Evolutionary conservation across 768 basidiomycete genomes (phyloP).

Genomic region (Strobilomyces dryophilus): DNA sequence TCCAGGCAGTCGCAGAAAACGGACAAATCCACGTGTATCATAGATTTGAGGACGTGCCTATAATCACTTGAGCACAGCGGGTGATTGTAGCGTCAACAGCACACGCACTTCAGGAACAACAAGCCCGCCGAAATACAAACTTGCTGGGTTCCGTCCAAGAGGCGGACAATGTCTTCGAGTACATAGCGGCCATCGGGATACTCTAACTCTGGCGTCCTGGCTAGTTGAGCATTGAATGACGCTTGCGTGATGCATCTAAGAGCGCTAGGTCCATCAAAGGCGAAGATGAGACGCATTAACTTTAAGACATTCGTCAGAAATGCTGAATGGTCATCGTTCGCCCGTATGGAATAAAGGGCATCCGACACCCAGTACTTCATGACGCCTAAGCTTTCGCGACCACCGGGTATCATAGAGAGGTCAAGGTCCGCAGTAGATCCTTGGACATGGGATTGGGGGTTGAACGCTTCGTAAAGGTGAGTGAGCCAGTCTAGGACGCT

Average conservation of each 20-base stretch:
- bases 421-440: constrained; percentile 41
- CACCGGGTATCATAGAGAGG: constrained; percentile 36
- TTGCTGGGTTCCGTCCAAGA: constrained; percentile 24
- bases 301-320: constrained; percentile 38
- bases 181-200: constrained; percentile 21
- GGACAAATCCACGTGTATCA: constrained; percentile 42
- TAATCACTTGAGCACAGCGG: constrained; percentile 21
- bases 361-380: constrained; percentile 45
- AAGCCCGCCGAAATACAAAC: constrained; percentile 35
- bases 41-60: constrained; percentile 43
- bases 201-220: constrained; percentile 3
- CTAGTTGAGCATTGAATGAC: constrained; percentile 17
- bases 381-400: constrained; percentile 31
- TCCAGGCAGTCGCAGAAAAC: constrained; percentile 53
- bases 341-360: constrained; percentile 36
- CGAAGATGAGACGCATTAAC: constrained; percentile 34
- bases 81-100: not conserved
- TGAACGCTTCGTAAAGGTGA: constrained; percentile 45
- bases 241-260: constrained; percentile 34
- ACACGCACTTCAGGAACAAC: constrained; percentile 36
- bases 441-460: constrained; percentile 43
- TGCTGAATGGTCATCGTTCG: not conserved
- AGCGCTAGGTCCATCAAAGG: constrained; percentile 35
- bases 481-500: constrained; percentile 32
- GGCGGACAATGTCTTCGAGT: constrained; percentile 30